A percentile compares a stretch with the other conserved stretches of the same genome.
Conservation (phyloP, 2,329 filamentous ascomycete genomes). For the Epichloe bromicola region DNA sequence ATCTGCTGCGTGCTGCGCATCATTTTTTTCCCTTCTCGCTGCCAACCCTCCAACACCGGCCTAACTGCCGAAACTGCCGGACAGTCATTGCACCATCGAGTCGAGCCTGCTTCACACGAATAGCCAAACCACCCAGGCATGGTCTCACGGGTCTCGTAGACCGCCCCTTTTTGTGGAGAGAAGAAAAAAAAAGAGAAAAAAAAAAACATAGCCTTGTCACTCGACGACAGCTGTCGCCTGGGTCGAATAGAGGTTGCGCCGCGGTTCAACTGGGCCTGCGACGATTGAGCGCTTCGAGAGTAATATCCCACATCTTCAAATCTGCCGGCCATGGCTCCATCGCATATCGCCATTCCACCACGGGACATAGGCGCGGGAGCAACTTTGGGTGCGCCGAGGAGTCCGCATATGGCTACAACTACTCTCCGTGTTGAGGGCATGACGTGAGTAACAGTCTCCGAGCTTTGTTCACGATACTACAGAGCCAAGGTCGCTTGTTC, state of each 20-base stretch:
- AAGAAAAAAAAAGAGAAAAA: not conserved
- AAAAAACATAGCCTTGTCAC: not conserved
- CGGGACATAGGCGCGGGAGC: conserved; percentile 19
- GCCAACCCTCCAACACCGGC: not conserved
- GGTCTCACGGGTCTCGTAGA: not conserved
- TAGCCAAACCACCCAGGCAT: not conserved
- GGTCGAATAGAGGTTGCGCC: not conserved
- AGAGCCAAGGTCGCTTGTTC: conserved; percentile 22
- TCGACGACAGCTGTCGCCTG: not conserved
- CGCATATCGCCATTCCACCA: conserved; percentile 33
- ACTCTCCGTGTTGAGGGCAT: conserved; percentile 84
- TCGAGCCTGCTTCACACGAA: conserved; percentile 3
- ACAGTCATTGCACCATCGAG: conserved; percentile 4
- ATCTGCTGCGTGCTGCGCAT: not conserved
- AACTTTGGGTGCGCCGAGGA: conserved; percentile 15
- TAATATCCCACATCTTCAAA: not conserved
- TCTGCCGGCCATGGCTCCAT: conserved; percentile 33
- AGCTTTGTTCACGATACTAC: not conserved
- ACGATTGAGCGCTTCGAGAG: not conserved
- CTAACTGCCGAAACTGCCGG: not conserved
- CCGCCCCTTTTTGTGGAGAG: not conserved
- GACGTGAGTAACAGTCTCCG: conserved; percentile 39
- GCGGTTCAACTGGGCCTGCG: not conserved
- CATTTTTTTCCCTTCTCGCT: not conserved
- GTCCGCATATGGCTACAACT: conserved; percentile 70